Percentiles rank a stretch among this genome's conserved stretches.
phyloP scores from a whole-genome alignment of 2,329 filamentous ascomycete species.

The Diaporthe batatas region DNA sequence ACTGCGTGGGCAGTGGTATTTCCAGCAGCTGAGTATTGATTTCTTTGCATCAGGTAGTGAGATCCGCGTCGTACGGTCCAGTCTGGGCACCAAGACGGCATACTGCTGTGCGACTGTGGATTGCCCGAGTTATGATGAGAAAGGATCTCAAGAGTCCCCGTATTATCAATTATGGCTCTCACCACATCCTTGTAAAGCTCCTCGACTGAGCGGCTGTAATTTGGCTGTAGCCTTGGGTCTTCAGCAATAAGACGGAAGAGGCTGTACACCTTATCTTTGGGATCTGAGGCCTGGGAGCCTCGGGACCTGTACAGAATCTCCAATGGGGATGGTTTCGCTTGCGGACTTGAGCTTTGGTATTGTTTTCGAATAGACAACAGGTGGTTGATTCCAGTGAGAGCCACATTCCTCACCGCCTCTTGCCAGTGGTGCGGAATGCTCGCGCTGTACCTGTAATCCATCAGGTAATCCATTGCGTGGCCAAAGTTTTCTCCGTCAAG shows the following conservation, averaged over 20 bases:
- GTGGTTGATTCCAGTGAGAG: constrained; percentile 6
- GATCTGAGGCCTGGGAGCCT: constrained; percentile 7
- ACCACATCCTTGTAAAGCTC: constrained; percentile 17
- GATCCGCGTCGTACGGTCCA: constrained; percentile 15
- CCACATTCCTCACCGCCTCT: background rate
- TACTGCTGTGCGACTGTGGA: background rate
- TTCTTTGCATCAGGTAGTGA: constrained; percentile 3
- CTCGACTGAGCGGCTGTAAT: constrained; percentile 11
- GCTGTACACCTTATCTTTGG: constrained; percentile 12
- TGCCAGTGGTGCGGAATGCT: constrained; percentile 11
- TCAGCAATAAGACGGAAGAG: constrained; percentile 21
- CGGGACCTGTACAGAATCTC: constrained; percentile 17
- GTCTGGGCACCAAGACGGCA: constrained; percentile 27
- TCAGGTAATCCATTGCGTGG: constrained; percentile 21
- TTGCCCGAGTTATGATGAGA: constrained; percentile 16
- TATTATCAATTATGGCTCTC: background rate
- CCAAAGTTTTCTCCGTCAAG: constrained; percentile 11
- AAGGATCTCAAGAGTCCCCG: constrained; percentile 17
- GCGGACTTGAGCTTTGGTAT: constrained; percentile 20
- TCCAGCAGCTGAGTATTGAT: constrained; percentile 12
- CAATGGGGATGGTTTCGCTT: background rate
- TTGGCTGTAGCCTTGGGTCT: constrained; percentile 7
- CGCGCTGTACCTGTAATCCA: constrained; percentile 22
- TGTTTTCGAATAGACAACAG: constrained; percentile 14
- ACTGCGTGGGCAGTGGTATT: background rate